A percentile compares a stretch with the other conserved stretches of the same genome.
Evolutionary conservation across 495 filamentous ascomycete species (phyloP).

Genomic region (Trichoderma asperelloides): DNA sequence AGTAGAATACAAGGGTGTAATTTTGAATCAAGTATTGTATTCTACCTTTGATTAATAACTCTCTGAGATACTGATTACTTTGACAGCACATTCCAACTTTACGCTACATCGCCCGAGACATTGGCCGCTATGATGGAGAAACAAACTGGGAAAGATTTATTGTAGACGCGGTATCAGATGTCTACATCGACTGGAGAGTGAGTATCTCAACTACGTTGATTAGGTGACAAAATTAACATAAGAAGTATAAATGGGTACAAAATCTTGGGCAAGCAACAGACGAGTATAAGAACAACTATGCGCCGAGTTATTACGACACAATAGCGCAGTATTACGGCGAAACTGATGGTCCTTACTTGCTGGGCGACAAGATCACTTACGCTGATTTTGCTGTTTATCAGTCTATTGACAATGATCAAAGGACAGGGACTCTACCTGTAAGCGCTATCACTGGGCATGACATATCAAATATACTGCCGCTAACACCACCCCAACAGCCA

Average conservation of each 20-base stretch:
- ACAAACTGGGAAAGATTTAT: conserved; percentile 32
- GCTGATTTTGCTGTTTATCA: conserved; percentile 30
- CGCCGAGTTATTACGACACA: conserved; percentile 23
- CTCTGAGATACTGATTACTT: not conserved
- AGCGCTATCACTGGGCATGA: not conserved
- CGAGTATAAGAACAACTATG: conserved; percentile 9
- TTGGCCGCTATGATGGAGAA: conserved; percentile 32
- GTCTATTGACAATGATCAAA: conserved; percentile 24
- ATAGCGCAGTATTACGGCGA: conserved; percentile 21
- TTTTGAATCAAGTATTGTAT: not conserved
- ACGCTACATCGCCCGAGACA: conserved; percentile 29
- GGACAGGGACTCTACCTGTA: conserved; percentile 4
- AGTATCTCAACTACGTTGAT: conserved; percentile 17
- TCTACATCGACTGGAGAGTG: conserved; percentile 35
- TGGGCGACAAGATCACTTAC: conserved; percentile 26
- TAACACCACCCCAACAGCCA: not conserved
- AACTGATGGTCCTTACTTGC: conserved; percentile 21
- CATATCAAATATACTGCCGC: not conserved
- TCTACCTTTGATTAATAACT: not conserved
- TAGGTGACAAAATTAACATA: not conserved
- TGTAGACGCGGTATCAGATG: conserved; percentile 35
- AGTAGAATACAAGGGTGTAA: not conserved
- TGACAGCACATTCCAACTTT: conserved; percentile 30
- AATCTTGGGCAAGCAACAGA: not conserved
- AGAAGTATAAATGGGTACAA: not conserved